Base-by-base conservation (phyloP, 2,329 filamentous ascomycete species). In the Fusarium aywerte region DNA sequence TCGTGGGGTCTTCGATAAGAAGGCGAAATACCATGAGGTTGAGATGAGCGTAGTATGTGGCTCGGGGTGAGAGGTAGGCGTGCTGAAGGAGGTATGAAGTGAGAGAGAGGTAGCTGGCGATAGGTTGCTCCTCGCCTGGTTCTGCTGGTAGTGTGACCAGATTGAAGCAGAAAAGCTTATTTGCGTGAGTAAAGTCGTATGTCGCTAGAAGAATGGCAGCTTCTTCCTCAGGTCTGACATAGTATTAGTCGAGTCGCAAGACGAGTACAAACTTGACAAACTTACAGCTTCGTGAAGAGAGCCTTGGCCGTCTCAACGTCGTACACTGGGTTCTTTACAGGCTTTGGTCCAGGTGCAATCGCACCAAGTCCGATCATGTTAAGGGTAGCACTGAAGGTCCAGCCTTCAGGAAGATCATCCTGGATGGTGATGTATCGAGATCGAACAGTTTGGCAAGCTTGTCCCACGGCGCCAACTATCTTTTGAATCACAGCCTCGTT, bases 51-150 rank as follows among this genome's bases (percentile, higher is more conserved):
- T 99, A 99, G 64, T 92, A 85, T 1, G 92, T 88, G 13, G 92
- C 88, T 65, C 96, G 87, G 29, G 84, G 78, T 5, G 93, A 96
- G 20, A 96, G 88, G 77, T 97, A 91, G 3, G 96, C 94, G 79
- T 99, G 95, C 72, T 97, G 94, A 47, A 97, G 87, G 31, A 98
- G 85, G 78, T 99, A 99, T 4, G 95, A 98, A 5, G 92, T 92
- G 40, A 97, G 83, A 0, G 95, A 98, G 27, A 98, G 81, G 75
- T 95, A 96, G 70, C 87, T 89, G 44, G 90, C 88, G 65, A 99
- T 89, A 0, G 94, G 91, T 2, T 90, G 86, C 72, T 95, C 89
- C 47, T 87, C 83, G 39, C 84, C 87, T 70, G 90, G 90, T 47
- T 89, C 87, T 1, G 88, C 79, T 7, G 65, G 53, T 50, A 85